Conservation (phyloP, 202 grass and related monocot genomes). For the Cymbopogon flexuosus region DNA sequence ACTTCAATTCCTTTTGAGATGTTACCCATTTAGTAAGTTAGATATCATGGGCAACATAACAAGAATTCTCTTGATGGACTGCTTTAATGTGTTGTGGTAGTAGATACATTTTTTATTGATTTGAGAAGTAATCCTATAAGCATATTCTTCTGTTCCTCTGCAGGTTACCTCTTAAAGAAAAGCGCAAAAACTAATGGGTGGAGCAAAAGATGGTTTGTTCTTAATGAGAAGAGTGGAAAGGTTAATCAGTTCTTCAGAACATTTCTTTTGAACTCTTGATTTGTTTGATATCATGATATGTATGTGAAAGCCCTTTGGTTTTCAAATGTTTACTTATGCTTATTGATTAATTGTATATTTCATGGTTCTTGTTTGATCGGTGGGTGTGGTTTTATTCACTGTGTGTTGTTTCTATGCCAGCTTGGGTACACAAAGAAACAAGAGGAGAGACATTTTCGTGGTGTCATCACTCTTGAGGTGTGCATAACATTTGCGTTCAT, state of each 20-base stretch:
- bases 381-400: conserved; percentile 9
- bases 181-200: conserved; percentile 96
- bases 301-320: neutral
- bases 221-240: conserved; percentile 98
- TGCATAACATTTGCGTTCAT: conserved; percentile 12
- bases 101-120: conserved; percentile 5
- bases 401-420: conserved; percentile 45
- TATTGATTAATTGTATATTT: conserved; percentile 28
- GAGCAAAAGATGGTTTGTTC: conserved; percentile 94
- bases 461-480: conserved; percentile 93
- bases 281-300: neutral
- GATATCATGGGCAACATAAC: neutral
- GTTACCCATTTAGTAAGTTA: neutral
- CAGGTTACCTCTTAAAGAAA: conserved; percentile 95
- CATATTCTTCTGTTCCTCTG: neutral
- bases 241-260: conserved; percentile 33
- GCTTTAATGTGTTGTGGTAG: neutral
- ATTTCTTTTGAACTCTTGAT: conserved; percentile 6
- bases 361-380: conserved; percentile 14
- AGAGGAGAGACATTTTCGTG: conserved; percentile 89
- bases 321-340: conserved; percentile 1
- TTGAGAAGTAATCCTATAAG: conserved; percentile 1
- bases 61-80: conserved; percentile 1
- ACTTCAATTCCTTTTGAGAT: neutral
- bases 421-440: conserved; percentile 99